These are phyloP conservation scores for Hericium rajendrae DNA, from an alignment of 768 basidiomycete genomes.

Conservation along the genomic window DNA sequence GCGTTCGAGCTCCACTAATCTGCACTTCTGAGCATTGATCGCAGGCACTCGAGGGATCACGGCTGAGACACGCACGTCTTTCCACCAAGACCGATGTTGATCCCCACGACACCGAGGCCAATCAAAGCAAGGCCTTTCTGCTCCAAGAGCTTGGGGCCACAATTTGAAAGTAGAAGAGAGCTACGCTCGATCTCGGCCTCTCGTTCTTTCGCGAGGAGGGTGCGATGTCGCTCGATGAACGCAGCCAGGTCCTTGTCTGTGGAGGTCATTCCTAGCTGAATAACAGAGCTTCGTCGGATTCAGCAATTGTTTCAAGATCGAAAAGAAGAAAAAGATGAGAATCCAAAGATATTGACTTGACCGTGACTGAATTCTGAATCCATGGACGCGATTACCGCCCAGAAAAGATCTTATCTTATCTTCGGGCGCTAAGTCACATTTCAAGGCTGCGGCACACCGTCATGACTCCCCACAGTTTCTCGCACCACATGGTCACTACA, in stretches of 20 bases:
- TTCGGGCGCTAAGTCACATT: neutral
- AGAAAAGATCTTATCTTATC: neutral
- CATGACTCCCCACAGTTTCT: neutral
- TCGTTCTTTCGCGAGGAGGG: conserved; percentile 62
- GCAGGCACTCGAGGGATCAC: neutral
- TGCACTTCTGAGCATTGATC: conserved; percentile 30
- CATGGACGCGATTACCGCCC: too few species aligned
- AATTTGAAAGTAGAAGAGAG: conserved; percentile 72
- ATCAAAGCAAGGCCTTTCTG: conserved; percentile 76
- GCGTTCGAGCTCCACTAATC: conserved; percentile 79
- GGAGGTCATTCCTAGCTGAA: conserved; percentile 2
- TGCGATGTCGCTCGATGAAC: conserved; percentile 61
- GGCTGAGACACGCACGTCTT: conserved; percentile 54
- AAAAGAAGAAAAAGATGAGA: too few species aligned
- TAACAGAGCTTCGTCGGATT: neutral
- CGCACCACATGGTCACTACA: neutral
- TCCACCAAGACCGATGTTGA: conserved; percentile 85
- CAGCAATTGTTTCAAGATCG: neutral
- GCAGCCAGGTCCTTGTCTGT: conserved; percentile 29
- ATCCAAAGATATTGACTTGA: too few species aligned
- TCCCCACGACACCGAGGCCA: conserved; percentile 56
- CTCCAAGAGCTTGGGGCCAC: conserved; percentile 77
- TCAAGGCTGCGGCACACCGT: neutral
- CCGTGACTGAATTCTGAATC: too few species aligned
- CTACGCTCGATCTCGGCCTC: conserved; percentile 78